A percentile compares a stretch with the other conserved stretches of the same genome.
phyloP scores from a whole-genome alignment of 805 yeast species.

The Wickerhamiella bombiphila region DNA sequence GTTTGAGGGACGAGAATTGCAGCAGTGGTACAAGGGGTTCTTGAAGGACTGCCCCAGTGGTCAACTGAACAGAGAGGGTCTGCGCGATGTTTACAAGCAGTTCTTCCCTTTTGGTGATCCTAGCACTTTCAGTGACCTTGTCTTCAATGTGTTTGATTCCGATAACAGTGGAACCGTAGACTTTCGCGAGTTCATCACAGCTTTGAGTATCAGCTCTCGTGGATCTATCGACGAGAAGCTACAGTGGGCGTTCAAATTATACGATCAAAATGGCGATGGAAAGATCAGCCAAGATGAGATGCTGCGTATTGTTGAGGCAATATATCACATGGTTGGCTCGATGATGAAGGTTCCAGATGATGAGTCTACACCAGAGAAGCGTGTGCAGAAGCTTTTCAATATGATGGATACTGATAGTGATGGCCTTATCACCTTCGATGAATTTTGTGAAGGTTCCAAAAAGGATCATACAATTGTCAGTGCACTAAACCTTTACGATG shows the following conservation, averaged over 20 bases:
- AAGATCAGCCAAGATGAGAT: slow-evolving; percentile 62
- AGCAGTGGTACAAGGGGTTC: slow-evolving; percentile 98
- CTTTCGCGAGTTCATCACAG: slow-evolving; percentile 83
- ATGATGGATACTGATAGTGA: slow-evolving; percentile 57
- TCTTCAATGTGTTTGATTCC: slow-evolving; percentile 78
- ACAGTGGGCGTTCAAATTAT: slow-evolving; percentile 77
- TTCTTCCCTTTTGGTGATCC: slow-evolving; percentile 99
- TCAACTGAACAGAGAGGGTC: slow-evolving; percentile 71
- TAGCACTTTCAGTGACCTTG: slow-evolving; percentile 71
- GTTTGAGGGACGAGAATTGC: slow-evolving; percentile 84
- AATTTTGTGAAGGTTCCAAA: slow-evolving; percentile 69
- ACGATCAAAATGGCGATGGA: slow-evolving; percentile 74
- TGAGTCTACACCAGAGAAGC: slow-evolving; percentile 79
- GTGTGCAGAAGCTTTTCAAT: slow-evolving; percentile 69
- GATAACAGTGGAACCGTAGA: slow-evolving; percentile 71
- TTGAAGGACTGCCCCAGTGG: slow-evolving; percentile 88
- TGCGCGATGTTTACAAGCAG: slow-evolving; percentile 83
- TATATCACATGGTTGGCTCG: slow-evolving; percentile 89
- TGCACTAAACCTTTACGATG: slow-evolving; percentile 69
- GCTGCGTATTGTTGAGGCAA: slow-evolving; percentile 62
- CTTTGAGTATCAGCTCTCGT: slow-evolving; percentile 71
- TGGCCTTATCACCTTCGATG: slow-evolving; percentile 61
- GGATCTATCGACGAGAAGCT: slow-evolving; percentile 76
- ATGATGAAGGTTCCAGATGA: slow-evolving; percentile 82
- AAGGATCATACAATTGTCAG: slow-evolving; percentile 61